Base-by-base conservation (phyloP, 73 alveolate species). In the Paramecium sonneborni region DNA sequence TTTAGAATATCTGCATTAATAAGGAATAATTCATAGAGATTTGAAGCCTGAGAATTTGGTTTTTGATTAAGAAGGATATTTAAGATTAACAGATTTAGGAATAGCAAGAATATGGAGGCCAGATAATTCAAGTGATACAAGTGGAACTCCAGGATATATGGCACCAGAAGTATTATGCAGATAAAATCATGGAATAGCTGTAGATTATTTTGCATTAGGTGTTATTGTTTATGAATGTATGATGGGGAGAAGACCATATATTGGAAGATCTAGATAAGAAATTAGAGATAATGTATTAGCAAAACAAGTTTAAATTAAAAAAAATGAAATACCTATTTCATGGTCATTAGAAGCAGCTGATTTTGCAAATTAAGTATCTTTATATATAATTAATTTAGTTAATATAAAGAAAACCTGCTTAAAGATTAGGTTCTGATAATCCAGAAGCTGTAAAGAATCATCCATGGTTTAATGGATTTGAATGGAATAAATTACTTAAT, bases 11-110 rank as follows among this genome's bases (percentile, higher is more conserved):
- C 70, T 97, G 62, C 99, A 98, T 93, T 79, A 94, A 14, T 95
- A 97, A 57, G 95, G 96, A 24, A 95, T 98, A 18, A 94, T 98
- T 38, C 99, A 98, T 89, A 72, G 99, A 85, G 99, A 98, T 92
- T 96, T 98, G 5, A 98, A 97, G 85, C 99, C 99, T 4, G 99
- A 98, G 58, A 98, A 98, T 93, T 92, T 98, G 26, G 99, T 98
- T 23, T 85, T 98, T 90, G 99, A 97, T 69, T 46, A 89, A 1
- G 92, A 93, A 28, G 99, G 99, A 10, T 96, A 96, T 88, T 96
- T 96, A 2, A 85, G 98, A 76, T 91, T 98, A 8, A 97, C 99
- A 4, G 99, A 98, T 91, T 88, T 98, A 79, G 99, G 99, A 14
- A 97, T 98, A 37, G 99, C 99, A 0, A 94, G 99, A 85, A 72